These are phyloP conservation scores for Ogataea populi-albae DNA, from an alignment of 805 yeast genomes.

Conservation along the genomic window DNA sequence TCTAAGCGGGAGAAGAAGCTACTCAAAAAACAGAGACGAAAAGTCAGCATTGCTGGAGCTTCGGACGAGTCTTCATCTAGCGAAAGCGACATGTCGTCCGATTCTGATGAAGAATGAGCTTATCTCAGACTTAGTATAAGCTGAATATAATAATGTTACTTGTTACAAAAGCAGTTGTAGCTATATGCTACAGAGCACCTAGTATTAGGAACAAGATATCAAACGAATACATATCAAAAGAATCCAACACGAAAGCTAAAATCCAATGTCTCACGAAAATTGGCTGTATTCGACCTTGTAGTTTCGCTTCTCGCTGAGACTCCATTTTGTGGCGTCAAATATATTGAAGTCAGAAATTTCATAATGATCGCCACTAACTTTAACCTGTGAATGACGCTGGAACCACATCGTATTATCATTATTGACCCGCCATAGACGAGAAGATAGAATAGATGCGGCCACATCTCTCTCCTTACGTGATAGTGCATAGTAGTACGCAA, in stretches of 20 bases:
- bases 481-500: conserved; percentile 42
- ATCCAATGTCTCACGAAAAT: conserved; percentile 10
- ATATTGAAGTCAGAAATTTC: conserved; percentile 43
- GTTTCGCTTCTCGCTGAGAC: conserved; percentile 39
- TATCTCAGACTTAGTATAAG: neutral
- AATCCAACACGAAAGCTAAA: too few species aligned
- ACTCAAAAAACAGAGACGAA: conserved; percentile 67
- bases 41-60: conserved; percentile 34
- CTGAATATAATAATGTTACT: neutral
- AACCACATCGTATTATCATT: conserved; percentile 31
- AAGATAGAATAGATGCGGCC: conserved; percentile 32
- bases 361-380: conserved; percentile 37
- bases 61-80: conserved; percentile 30
- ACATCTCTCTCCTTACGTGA: conserved; percentile 40
- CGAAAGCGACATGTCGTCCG: conserved; percentile 26
- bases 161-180: too few species aligned
- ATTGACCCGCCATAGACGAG: conserved; percentile 39
- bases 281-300: conserved; percentile 37
- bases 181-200: too few species aligned
- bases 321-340: conserved; percentile 44
- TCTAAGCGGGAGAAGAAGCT: conserved; percentile 71
- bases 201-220: too few species aligned
- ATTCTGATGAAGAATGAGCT: conserved; percentile 12
- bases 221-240: too few species aligned
- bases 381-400: conserved; percentile 38